Conservation (phyloP, 2,329 filamentous ascomycete species). For the Microdochium nivale region DNA sequence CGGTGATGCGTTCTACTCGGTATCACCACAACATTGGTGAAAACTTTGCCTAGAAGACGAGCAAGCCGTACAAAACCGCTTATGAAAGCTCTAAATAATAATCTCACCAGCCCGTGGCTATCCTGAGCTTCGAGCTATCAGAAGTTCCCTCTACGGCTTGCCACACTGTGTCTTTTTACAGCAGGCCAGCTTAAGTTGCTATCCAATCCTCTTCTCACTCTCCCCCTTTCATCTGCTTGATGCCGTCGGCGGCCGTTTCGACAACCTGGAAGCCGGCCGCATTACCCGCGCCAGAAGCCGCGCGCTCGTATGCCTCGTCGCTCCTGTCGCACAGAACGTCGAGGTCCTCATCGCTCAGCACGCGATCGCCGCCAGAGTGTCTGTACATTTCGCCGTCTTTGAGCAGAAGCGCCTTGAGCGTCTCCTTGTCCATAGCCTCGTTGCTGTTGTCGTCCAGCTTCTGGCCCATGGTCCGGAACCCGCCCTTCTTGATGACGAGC, state of each 20-base stretch:
- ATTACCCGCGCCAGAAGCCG: conserved; percentile 70
- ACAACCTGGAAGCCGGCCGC: conserved; percentile 68
- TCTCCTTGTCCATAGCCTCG: conserved; percentile 44
- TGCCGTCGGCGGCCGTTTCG: conserved; percentile 58
- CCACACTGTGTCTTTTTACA: not conserved
- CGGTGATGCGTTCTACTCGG: no score
- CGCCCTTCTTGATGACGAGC: conserved; percentile 89
- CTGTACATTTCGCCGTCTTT: conserved; percentile 64
- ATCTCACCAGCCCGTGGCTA: no score
- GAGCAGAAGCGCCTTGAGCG: conserved; percentile 52
- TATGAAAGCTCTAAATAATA: no score
- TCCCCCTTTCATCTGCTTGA: conserved; percentile 22
- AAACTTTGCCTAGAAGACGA: no score
- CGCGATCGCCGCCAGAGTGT: conserved; percentile 48
- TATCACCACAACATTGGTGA: no score
- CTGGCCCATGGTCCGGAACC: conserved; percentile 63
- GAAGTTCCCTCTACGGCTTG: no score
- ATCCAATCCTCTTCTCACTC: not conserved
- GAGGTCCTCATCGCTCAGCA: conserved; percentile 71
- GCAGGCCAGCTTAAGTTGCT: not conserved
- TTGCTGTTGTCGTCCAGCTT: conserved; percentile 44
- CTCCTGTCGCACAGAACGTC: conserved; percentile 67
- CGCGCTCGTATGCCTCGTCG: conserved; percentile 56
- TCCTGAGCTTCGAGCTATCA: no score
- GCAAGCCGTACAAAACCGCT: no score